Conservation (phyloP, 2,329 filamentous ascomycete species). For the Metarhizium rileyi region DNA sequence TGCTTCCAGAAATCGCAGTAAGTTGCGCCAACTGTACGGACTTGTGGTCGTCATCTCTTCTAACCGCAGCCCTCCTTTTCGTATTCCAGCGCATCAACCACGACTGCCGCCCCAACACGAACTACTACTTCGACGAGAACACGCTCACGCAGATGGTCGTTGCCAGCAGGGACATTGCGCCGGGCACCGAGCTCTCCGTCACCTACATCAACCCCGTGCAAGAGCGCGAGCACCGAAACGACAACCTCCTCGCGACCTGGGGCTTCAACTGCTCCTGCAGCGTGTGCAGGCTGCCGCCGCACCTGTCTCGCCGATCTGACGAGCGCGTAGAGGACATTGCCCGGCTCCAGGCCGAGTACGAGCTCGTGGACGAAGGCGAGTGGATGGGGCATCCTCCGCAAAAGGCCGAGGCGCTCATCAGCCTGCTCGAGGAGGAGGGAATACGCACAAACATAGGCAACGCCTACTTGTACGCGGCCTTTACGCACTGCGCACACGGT, state of each 20-base stretch:
- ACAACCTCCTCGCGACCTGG: slow-evolving; percentile 24
- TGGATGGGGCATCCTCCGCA: too few relatives aligned
- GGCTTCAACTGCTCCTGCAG: slow-evolving; percentile 32
- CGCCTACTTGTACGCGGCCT: slow-evolving; percentile 27
- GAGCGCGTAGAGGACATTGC: slow-evolving; percentile 10
- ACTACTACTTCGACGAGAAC: slow-evolving; percentile 30
- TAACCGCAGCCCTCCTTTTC: too few relatives aligned
- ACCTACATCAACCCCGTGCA: slow-evolving; percentile 28
- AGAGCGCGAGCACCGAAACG: slow-evolving; percentile 16
- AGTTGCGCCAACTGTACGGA: too few relatives aligned
- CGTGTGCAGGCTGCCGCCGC: slow-evolving; percentile 22
- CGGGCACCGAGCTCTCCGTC: slow-evolving; percentile 34
- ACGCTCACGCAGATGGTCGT: slow-evolving; percentile 29
- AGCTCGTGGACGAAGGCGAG: slow-evolving; percentile 11
- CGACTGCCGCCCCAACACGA: slow-evolving; percentile 34
- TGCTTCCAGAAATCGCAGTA: slow-evolving; percentile 11
- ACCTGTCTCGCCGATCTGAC: slow-evolving; percentile 24
- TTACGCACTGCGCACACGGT: slow-evolving; percentile 29
- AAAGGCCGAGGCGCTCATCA: slow-evolving; percentile 30
- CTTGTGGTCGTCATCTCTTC: neutral
- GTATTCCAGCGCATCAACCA: slow-evolving; percentile 31
- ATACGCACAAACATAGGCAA: slow-evolving; percentile 24
- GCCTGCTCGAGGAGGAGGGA: slow-evolving; percentile 30
- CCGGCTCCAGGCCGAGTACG: neutral
- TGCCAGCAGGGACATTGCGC: slow-evolving; percentile 27